phyloP scores from a whole-genome alignment of 192 early-diverging fungal species.

The Coemansia sp. region DNA sequence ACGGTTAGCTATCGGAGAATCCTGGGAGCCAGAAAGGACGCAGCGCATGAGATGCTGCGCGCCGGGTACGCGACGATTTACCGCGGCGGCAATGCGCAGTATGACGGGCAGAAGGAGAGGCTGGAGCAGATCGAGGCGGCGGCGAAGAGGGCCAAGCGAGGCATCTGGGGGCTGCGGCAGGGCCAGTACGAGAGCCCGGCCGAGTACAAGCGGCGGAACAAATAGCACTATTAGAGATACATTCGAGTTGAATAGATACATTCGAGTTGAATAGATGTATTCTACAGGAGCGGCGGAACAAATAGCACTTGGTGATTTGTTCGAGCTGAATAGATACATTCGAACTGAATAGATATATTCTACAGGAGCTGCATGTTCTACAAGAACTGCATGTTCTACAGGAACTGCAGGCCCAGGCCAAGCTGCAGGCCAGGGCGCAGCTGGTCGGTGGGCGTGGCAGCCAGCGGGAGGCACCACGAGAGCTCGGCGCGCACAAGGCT shows the following conservation, averaged over 20 bases:
- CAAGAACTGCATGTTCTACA: conserved; percentile 1
- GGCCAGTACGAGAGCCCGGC: conserved; percentile 27
- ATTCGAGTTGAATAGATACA: neutral
- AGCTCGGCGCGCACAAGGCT: conserved; percentile 82
- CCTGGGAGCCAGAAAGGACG: conserved; percentile 23
- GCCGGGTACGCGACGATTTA: conserved; percentile 28
- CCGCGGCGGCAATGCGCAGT: conserved; percentile 42
- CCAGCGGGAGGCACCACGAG: conserved; percentile 82
- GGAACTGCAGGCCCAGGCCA: conserved; percentile 80
- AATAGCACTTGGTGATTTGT: too few species aligned
- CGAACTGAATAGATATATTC: neutral
- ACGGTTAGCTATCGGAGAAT: conserved; percentile 22
- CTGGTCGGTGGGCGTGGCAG: conserved; percentile 58
- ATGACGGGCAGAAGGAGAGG: conserved; percentile 34
- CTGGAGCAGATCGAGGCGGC: conserved; percentile 24
- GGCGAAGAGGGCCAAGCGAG: conserved; percentile 27
- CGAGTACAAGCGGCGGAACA: conserved; percentile 36
- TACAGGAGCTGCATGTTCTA: neutral
- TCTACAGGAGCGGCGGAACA: too few species aligned
- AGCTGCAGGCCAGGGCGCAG: conserved; percentile 77
- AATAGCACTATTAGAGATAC: neutral
- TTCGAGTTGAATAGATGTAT: too few species aligned
- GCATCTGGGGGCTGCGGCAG: conserved; percentile 40
- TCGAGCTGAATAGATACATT: too few species aligned
- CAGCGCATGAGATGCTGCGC: conserved; percentile 37